A percentile compares a stretch with the other conserved stretches of the same genome.
Evolutionary conservation across 1,284 basidiomycete species (phyloP).

Genomic region (Athelia sp.): DNA sequence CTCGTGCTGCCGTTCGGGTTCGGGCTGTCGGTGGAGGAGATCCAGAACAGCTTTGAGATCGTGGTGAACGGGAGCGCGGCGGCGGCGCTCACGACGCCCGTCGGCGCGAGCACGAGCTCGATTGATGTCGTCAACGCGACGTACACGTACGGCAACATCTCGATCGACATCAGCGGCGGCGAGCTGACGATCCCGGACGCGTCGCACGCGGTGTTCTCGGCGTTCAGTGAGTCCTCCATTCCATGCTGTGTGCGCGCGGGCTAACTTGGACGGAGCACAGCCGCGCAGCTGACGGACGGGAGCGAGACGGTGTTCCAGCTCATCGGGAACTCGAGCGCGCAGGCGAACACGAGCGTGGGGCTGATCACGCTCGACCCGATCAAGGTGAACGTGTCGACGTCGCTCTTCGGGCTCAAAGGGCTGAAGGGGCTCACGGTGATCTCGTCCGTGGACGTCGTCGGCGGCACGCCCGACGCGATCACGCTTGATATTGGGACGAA

Average conservation of each 20-base stretch:
- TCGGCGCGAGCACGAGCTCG: slow-evolving; percentile 53
- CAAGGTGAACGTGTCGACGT: slow-evolving; percentile 70
- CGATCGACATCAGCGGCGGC: slow-evolving; percentile 59
- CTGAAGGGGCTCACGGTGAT: slow-evolving; percentile 57
- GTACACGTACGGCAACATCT: slow-evolving; percentile 62
- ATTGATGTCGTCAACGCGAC: slow-evolving; percentile 46
- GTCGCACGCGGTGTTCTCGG: slow-evolving; percentile 47
- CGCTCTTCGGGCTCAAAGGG: slow-evolving; percentile 59
- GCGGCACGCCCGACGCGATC: slow-evolving; percentile 60
- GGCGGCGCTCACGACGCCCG: slow-evolving; percentile 27
- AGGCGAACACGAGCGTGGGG: slow-evolving; percentile 67
- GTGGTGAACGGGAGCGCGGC: no score
- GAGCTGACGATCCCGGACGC: slow-evolving; percentile 46
- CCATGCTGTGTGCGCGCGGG: no score
- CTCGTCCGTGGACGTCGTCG: slow-evolving; percentile 61
- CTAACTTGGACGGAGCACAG: slow-evolving; percentile 25
- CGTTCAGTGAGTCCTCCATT: slow-evolving; percentile 57
- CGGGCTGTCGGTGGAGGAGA: neutral
- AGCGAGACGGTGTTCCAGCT: slow-evolving; percentile 49
- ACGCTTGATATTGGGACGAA: slow-evolving; percentile 43
- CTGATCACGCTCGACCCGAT: slow-evolving; percentile 69
- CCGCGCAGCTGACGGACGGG: slow-evolving; percentile 45
- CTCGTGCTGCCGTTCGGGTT: no score
- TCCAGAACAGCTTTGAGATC: slow-evolving; percentile 1
- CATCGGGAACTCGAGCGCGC: slow-evolving; percentile 57